Percentiles rank a stretch among this genome's conserved stretches.
Evolutionary conservation across 2,329 filamentous ascomycete genomes (phyloP).

Genomic region (Calonectria pseudoturangicola): DNA sequence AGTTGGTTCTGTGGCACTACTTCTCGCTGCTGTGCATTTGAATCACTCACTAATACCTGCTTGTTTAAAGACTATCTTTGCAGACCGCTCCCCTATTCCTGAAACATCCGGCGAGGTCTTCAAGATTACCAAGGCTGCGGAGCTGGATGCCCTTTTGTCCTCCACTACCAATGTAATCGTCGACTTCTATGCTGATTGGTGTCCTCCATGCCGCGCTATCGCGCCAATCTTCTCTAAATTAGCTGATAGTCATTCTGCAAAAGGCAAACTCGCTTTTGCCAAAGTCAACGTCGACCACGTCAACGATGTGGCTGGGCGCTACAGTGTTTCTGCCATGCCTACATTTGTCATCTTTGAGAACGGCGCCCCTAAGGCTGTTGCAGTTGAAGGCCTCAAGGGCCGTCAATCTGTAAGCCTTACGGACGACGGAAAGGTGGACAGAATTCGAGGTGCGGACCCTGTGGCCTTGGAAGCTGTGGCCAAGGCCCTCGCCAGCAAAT

Average conservation of each 20-base stretch:
- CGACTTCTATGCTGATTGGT: constrained; percentile 93
- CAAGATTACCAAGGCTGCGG: constrained; percentile 55
- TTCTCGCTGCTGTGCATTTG: background rate
- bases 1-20: background rate
- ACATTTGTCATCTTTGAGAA: constrained; percentile 90
- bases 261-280: constrained; percentile 80
- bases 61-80: constrained; percentile 43
- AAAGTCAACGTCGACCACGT: constrained; percentile 93
- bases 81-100: constrained; percentile 59
- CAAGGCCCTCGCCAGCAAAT: constrained; percentile 48
- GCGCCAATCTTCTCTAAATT: constrained; percentile 76
- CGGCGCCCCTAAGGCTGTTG: constrained; percentile 68
- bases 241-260: constrained; percentile 45
- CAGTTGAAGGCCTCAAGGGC: constrained; percentile 47
- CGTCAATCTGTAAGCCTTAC: constrained; percentile 50
- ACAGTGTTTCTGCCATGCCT: constrained; percentile 90
- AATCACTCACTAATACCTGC: constrained; percentile 21
- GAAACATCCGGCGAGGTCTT: constrained; percentile 63
- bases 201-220: constrained; percentile 93
- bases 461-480: constrained; percentile 55
- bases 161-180: constrained; percentile 79
- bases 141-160: constrained; percentile 54
- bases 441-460: constrained; percentile 56
- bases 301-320: constrained; percentile 82
- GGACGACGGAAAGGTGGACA: constrained; percentile 55